A percentile compares a stretch with the other conserved stretches of the same genome.
These are phyloP conservation scores for Aphanomyces cochlioides DNA, from an alignment of 352 stramenopile genomes.

Conservation along the genomic window DNA sequence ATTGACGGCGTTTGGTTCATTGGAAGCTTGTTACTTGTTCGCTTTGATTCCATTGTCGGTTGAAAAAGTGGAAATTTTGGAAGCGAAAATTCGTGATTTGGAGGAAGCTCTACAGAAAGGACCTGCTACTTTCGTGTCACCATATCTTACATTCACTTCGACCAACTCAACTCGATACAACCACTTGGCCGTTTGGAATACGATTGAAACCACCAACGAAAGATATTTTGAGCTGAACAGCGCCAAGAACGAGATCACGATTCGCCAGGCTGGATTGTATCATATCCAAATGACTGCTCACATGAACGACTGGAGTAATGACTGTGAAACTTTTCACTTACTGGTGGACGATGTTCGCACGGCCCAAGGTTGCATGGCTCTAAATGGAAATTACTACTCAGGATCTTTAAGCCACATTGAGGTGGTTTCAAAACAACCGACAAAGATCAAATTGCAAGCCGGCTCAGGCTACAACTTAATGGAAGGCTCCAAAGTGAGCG, in stretches of 20 bases:
- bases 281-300: background rate
- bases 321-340: too few relatives aligned
- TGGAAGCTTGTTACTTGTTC: background rate
- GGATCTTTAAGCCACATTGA: too few relatives aligned
- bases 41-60: background rate
- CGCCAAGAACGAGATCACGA: background rate
- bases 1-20: background rate
- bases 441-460: too few relatives aligned
- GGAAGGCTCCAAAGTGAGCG: too few relatives aligned
- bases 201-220: background rate
- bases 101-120: background rate
- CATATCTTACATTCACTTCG: too few relatives aligned
- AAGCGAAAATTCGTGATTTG: background rate
- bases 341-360: too few relatives aligned
- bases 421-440: too few relatives aligned
- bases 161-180: too few relatives aligned
- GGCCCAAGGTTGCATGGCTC: too few relatives aligned
- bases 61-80: background rate
- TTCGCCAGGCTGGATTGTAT: background rate
- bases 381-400: too few relatives aligned
- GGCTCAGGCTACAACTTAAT: too few relatives aligned
- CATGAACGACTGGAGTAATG: too few relatives aligned
- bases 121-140: background rate
- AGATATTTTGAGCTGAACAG: background rate
- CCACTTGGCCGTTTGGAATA: background rate